Base-by-base conservation (phyloP, 2,329 filamentous ascomycete genomes). In the Chrysosphaeria jannelii region DNA sequence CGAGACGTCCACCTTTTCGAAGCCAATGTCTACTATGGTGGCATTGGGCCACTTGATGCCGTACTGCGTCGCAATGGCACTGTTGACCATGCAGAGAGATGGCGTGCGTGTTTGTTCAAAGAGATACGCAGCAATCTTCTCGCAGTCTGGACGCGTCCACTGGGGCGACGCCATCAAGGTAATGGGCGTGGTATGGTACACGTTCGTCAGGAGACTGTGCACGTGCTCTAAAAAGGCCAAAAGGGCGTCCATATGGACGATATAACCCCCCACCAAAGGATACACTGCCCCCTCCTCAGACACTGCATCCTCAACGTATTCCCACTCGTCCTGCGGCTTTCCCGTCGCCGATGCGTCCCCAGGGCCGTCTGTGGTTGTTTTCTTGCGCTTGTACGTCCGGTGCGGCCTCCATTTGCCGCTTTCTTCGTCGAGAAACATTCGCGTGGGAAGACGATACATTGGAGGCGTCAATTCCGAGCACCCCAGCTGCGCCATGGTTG, bases 61-160 rank as follows among this genome's bases (percentile, higher is more conserved):
- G 38, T 88, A 93, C 27, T 85, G 68, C 1, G 76, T 71, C 13
- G 85, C 79, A 22, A 88, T 48, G 3, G 75, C 79, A 34, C 76
- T 70, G 44, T 93, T 74, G 49, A 97, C 69, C 30, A 93, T 56
- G 35, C 71, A 79, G 24, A 97, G 70, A 0, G 75, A 78, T 0
- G 85, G 85, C 0, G 76, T 85, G 48, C 81, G 85, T 39, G 89
- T 90, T 46, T 85, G 88, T 25, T 97, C 85, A 37, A 97, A 97
- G 32, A 93, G 63, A 50, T 90, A 97, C 31, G 85, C 75, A 9
- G 79, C 72, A 33, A 97, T 67, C 19, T 59, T 60, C 45, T 93
- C 81, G 39, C 69, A 69, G 42, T 91, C 78, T 30, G 70, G 67
- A 6, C 71, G 63, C 4, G 76, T 78, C 81, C 85, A 97, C 34